phyloP scores from a whole-genome alignment of 1,284 basidiomycete genomes.

The Trametes hirsuta region DNA sequence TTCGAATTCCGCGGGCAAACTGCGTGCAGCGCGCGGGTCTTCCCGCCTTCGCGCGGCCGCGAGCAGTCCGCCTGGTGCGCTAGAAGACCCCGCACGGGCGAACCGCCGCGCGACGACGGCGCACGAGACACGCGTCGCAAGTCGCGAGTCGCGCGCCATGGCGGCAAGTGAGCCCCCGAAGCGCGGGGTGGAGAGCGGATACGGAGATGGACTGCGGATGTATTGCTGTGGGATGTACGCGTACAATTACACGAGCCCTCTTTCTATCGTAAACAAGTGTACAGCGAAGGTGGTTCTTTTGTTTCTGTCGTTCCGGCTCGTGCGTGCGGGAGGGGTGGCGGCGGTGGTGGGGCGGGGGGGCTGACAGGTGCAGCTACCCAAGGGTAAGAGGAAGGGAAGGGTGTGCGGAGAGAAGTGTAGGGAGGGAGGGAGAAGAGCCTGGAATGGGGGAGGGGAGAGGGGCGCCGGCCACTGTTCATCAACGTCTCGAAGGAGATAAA shows the following conservation, averaged over 20 bases:
- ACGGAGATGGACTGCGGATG: constrained; percentile 1
- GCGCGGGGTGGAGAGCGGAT: not conserved
- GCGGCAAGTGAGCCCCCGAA: not conserved
- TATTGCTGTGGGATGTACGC: constrained; percentile 34
- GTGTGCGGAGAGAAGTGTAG: no score
- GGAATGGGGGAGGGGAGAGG: not conserved
- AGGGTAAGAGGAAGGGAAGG: no score
- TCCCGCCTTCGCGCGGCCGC: no score
- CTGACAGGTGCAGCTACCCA: not conserved
- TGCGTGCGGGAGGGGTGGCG: not conserved
- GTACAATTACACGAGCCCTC: constrained; percentile 36
- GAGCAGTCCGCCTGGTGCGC: not conserved
- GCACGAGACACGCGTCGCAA: no score
- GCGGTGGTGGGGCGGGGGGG: not conserved
- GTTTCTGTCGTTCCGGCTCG: not conserved
- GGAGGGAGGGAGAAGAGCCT: not conserved
- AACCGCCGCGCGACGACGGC: no score
- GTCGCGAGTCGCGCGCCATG: no score
- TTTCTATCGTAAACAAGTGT: constrained; percentile 34
- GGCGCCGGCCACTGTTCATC: not conserved
- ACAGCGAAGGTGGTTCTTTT: constrained; percentile 16
- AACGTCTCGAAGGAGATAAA: not conserved
- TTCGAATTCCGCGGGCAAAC: not conserved
- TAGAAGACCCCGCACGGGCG: constrained; percentile 3
- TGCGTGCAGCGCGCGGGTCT: not conserved